Percentiles rank a stretch among this genome's conserved stretches.
These are phyloP conservation scores for Eugenia klotzschiana DNA, from an alignment of 441 rosid species.

Conservation along the genomic window DNA sequence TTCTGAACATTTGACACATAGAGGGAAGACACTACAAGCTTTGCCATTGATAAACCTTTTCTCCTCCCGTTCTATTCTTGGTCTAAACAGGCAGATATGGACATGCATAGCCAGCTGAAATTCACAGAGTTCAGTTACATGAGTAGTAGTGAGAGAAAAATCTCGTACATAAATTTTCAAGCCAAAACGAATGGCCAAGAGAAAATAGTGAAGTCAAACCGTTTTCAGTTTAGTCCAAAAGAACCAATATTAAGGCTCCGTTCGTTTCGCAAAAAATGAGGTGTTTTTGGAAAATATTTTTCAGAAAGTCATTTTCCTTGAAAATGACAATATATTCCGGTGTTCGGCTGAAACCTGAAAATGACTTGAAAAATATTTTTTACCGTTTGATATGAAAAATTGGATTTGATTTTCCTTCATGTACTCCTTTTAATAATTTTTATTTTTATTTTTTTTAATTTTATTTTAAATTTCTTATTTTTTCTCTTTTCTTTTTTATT, in stretches of 20 bases:
- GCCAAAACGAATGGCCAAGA: neutral
- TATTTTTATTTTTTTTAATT: no score
- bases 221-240: neutral
- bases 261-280: no score
- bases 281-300: no score
- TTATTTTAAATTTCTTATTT: no score
- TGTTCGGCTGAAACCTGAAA: no score
- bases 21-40: neutral
- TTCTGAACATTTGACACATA: neutral
- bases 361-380: no score
- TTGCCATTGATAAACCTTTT: neutral
- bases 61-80: neutral
- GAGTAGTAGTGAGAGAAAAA: neutral
- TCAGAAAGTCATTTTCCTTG: no score
- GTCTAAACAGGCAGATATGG: neutral
- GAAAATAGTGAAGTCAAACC: neutral
- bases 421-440: no score
- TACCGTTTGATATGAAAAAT: no score
- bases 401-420: no score
- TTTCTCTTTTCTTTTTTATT: no score
- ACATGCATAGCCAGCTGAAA: neutral
- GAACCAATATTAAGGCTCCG: neutral
- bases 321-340: no score
- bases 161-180: neutral
- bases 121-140: neutral